Percentiles rank a stretch among this genome's conserved stretches.
These are phyloP conservation scores for Ichthyophthirius multifiliis DNA, from an alignment of 169 alveolate species.

Conservation along the genomic window DNA sequence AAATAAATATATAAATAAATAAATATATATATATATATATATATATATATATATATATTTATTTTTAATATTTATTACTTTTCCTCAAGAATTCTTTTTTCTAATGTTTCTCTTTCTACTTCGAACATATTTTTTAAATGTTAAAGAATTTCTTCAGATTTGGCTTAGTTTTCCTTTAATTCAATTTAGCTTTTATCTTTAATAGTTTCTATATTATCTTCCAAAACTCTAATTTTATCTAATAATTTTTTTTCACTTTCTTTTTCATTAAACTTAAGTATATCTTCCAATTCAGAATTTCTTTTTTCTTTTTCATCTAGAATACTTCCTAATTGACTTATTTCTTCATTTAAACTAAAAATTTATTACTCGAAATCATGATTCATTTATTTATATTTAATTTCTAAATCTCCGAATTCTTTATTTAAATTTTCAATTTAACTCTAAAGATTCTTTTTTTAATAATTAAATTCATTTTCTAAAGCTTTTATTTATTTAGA, in stretches of 20 bases:
- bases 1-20: no score
- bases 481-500: conserved; percentile 36
- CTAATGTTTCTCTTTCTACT: conserved; percentile 62
- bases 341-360: conserved; percentile 12
- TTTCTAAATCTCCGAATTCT: conserved; percentile 43
- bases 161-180: conserved; percentile 22
- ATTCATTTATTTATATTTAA: conserved; percentile 17
- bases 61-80: not conserved
- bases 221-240: conserved; percentile 39
- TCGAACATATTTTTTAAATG: conserved; percentile 65
- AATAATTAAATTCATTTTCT: conserved; percentile 27
- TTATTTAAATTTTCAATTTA: conserved; percentile 42
- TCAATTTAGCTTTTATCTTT: conserved; percentile 12
- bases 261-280: conserved; percentile 33
- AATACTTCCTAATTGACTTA: no score
- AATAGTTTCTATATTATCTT: conserved; percentile 44
- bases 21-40: no score
- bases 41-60: no score
- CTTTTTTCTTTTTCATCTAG: conserved; percentile 21
- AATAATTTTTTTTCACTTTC: conserved; percentile 49
- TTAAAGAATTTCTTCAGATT: conserved; percentile 52
- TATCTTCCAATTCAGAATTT: conserved; percentile 25
- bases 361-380: conserved; percentile 44
- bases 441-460: conserved; percentile 23
- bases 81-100: conserved; percentile 58